Evolutionary conservation across 2,329 filamentous ascomycete genomes (phyloP), one percentile per base, ranked within the genome.

Genomic region (Aureobasidium sp.): DNA sequence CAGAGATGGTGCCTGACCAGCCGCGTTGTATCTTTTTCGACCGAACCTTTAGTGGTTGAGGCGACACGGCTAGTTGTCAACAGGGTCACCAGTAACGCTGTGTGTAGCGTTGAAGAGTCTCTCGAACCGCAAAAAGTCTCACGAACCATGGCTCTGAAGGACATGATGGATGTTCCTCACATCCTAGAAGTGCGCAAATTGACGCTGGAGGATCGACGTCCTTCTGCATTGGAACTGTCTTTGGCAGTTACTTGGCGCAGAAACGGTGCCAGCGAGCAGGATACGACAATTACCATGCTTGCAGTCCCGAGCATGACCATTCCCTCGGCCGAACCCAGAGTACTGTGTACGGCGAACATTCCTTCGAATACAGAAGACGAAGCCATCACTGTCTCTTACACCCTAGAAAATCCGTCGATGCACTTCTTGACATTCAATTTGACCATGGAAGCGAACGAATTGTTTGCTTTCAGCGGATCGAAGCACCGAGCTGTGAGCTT

Each of bases 341-440:
- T 97, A 1, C 83, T 97, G 4, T 79, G 79, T 61, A 77, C 80
- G 0, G 76, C 76, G 3, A 69, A 67, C 0, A 63, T 72, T 78
- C 0, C 64, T 29, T 3, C 37, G 29, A 51, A 36, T 37, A 44
- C 39, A 14, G 42, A 64, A 0, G 34, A 64, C n/a, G 55, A 61
- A 31, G 47, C 53, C 7, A 39, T 60, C 25, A 56, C 42, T 41
- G 74, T 84, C 53, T 64, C 62, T 1, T 88, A 88, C 71, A 90
- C 86, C 3, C 85, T 99, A 62, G 94, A 99, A 76, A 99, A 99
- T 72, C 89, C 92, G 0, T 97, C 93, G 0, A 88, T 87, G 72
- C 94, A 99, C 73, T 95, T 96, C 75, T 83, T 99, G 55, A 96
- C 92, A 0, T 99, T 99, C 75, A 91, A 90, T 34, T 75, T 97